Conservation (phyloP, 2,329 filamentous ascomycete species). For the Pseudogymnoascus sp. region DNA sequence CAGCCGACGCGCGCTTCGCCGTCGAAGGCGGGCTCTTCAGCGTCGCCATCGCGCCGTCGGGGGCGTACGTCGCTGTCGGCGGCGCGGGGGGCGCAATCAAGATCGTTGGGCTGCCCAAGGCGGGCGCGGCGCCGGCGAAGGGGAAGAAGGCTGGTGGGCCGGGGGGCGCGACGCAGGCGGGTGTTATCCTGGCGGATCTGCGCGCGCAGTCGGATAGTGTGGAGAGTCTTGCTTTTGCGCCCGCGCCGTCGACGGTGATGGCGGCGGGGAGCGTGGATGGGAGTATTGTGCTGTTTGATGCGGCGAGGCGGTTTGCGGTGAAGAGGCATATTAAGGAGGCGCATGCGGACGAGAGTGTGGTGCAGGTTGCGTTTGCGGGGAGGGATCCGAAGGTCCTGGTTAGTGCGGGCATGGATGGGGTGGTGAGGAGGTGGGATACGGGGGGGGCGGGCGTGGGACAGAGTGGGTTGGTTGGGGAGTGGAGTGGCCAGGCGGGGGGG, state of each 20-base stretch:
- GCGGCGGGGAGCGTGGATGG: conserved; percentile 64
- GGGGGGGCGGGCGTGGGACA: conserved; percentile 58
- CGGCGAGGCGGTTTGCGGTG: conserved; percentile 77
- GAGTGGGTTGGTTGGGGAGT: conserved; percentile 71
- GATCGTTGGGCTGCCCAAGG: conserved; percentile 71
- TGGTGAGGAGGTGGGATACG: conserved; percentile 80
- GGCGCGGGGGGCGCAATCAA: conserved; percentile 81
- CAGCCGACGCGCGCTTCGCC: conserved; percentile 78
- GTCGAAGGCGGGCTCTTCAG: conserved; percentile 89
- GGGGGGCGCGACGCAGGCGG: conserved; percentile 42
- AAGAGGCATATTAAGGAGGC: conserved; percentile 72
- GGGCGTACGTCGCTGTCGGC: conserved; percentile 73
- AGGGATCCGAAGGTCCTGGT: too few species aligned
- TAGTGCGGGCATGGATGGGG: conserved; percentile 94
- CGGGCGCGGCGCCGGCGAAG: conserved; percentile 24
- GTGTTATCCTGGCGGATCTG: conserved; percentile 72
- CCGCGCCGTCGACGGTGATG: conserved; percentile 43
- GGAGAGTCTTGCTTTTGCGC: conserved; percentile 65
- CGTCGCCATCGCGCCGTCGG: conserved; percentile 71
- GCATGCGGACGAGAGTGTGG: conserved; percentile 81
- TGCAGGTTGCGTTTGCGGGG: conserved; percentile 73
- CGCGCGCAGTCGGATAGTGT: conserved; percentile 72
- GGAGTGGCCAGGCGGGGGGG: conserved; percentile 84
- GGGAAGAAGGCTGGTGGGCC: conserved; percentile 25
- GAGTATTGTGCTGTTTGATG: conserved; percentile 79